Base-by-base conservation (phyloP, 2,329 filamentous ascomycete species). In the Aspergillus sp. region DNA sequence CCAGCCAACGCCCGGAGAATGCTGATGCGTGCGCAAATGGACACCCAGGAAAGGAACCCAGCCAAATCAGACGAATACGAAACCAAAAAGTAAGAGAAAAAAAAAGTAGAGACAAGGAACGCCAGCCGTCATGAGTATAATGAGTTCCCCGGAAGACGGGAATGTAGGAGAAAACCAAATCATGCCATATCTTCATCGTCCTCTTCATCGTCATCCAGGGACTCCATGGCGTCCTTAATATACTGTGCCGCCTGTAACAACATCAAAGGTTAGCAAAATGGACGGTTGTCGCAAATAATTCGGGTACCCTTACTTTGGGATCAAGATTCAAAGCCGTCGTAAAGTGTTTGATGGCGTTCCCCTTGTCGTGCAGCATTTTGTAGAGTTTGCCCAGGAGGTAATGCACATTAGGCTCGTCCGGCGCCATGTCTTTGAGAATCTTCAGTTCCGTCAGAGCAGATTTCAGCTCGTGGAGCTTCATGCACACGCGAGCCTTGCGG, bases 221-320 rank as follows among this genome's bases (percentile, higher is more conserved):
- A 89, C 80, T 98, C 94, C 79, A 99, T 97, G 18, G 92, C 92
- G 74, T 96, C 92, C 78, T 98, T 99, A 77, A 99, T 97, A 75
- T 92, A 90, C 63, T 91, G 89, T 65, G 91, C 92, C 68, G 94
- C 92, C 93, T 96, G 66, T 45, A 57, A 11, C 67, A 24, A 45
- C 57, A 29, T 29, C 22, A 24, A 26, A 50, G 6, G 54, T 49
- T 14, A 54, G 26, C 32, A 12, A 51, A 7, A 7, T 7, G 1
- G 18, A 55, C 20, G 26, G 6, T 16, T 12, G 4, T 31, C 2
- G 26, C n/a, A 18, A 12, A 24, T 16, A 2, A 29, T 10, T 24
- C 22, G 45, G 52, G 49, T 3, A 11, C 9, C 18, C 73, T 73
- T 81, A 96, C 94, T 88, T 98, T 98, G 31, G 94, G 95, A 81